Percentiles rank a stretch among this genome's conserved stretches.
Conservation (phyloP, 768 basidiomycete genomes). For the Pluteus cervinus region DNA sequence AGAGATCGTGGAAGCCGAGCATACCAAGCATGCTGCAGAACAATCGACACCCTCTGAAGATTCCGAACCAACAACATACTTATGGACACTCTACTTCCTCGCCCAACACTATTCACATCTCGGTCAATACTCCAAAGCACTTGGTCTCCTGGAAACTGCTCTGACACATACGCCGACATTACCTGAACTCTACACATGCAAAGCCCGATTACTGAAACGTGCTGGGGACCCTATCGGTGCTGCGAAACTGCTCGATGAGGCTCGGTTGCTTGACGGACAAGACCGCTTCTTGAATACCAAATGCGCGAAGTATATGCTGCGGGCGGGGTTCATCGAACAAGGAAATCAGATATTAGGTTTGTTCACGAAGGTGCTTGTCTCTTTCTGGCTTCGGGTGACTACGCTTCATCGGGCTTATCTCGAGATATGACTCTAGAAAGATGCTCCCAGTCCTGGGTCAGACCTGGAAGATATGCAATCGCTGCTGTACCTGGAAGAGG, state of each 20-base stretch:
- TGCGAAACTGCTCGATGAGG: slow-evolving; percentile 71
- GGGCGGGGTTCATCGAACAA: slow-evolving; percentile 75
- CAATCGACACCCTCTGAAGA: slow-evolving; percentile 16
- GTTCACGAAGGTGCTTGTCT: slow-evolving; percentile 77
- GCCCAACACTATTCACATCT: slow-evolving; percentile 82
- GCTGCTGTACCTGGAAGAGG: slow-evolving; percentile 77
- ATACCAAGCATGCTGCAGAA: slow-evolving; percentile 17
- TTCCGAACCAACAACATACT: slow-evolving; percentile 71
- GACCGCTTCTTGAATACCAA: slow-evolving; percentile 96
- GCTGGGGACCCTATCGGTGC: slow-evolving; percentile 77
- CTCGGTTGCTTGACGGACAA: slow-evolving; percentile 83
- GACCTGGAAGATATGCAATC: slow-evolving; percentile 98
- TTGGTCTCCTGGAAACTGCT: slow-evolving; percentile 60
- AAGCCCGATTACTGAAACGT: slow-evolving; percentile 81
- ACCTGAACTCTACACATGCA: slow-evolving; percentile 81
- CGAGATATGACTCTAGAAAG: slow-evolving; percentile 59
- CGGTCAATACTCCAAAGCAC: slow-evolving; percentile 41
- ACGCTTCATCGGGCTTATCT: not conserved
- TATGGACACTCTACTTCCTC: slow-evolving; percentile 96
- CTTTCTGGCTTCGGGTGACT: not conserved
- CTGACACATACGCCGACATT: slow-evolving; percentile 87
- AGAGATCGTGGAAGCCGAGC: slow-evolving; percentile 52
- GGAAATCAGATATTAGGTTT: slow-evolving; percentile 71
- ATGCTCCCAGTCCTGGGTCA: slow-evolving; percentile 59
- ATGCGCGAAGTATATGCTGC: slow-evolving; percentile 81